Conservation (phyloP, 345 rosid species). For the Lenwebbia sp. region DNA sequence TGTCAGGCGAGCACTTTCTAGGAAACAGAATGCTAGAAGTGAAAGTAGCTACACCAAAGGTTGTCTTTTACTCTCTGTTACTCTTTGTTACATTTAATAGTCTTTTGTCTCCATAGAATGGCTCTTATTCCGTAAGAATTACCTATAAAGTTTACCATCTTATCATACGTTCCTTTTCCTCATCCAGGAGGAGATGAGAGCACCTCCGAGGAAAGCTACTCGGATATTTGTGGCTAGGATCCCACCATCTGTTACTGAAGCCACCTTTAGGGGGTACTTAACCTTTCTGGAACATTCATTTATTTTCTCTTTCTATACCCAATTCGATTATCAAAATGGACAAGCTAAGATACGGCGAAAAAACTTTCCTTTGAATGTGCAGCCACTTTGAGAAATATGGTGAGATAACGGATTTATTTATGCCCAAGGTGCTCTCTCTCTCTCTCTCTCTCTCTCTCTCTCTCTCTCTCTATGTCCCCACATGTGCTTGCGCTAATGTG, state of each 20-base stretch:
- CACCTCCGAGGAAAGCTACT: slow-evolving; percentile 67
- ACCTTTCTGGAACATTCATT: neutral
- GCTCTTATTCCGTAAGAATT: neutral
- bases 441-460: neutral
- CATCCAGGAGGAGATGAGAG: slow-evolving; percentile 91
- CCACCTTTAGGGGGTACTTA: slow-evolving; percentile 68
- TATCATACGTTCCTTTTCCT: neutral
- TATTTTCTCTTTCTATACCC: neutral
- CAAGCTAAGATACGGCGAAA: neutral
- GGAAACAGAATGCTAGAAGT: slow-evolving; percentile 89
- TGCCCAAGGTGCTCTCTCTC: slow-evolving; percentile 72
- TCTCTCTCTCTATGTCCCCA: neutral
- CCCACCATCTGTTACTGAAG: slow-evolving; percentile 71
- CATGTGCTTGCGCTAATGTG: neutral
- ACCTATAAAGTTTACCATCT: neutral
- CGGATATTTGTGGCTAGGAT: slow-evolving; percentile 96
- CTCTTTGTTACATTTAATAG: neutral
- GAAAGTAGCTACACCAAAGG: slow-evolving; percentile 96
- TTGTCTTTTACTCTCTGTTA: slow-evolving; percentile 1
- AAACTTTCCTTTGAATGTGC: slow-evolving; percentile 5
- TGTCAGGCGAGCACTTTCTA: slow-evolving; percentile 72
- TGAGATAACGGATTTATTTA: slow-evolving; percentile 81
- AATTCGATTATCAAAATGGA: neutral
- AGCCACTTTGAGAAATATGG: slow-evolving; percentile 97
- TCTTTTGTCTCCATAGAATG: neutral